Base-by-base conservation (phyloP, 2,329 filamentous ascomycete species). In the Aureobasidium sp. region DNA sequence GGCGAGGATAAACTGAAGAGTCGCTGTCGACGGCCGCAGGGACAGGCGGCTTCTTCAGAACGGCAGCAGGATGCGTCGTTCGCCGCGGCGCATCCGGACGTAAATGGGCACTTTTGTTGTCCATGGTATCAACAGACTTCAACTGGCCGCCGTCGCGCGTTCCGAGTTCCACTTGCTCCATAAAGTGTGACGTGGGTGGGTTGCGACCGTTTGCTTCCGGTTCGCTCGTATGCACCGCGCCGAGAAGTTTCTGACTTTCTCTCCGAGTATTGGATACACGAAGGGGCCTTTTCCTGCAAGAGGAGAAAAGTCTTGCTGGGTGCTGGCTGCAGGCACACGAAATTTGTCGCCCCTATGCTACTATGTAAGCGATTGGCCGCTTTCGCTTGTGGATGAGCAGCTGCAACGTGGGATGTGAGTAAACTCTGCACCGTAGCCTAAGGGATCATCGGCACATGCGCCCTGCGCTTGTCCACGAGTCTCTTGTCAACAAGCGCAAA, bases 141-240 rank as follows among this genome's bases (percentile, higher is more conserved):
- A 34, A 32, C 23, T 37, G 29, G 13, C 34, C 27, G 55, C 55
- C 36, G 55, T 32, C 27, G 41, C n/a, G 29, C 27, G 37, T 29
- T 37, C 26, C 55, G 55, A 58, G 23, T 44, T 57, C 53, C 53
- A 57, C 53, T 46, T n/a, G 37, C 15, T 55, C 52, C 52, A 55
- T 55, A n/a, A 39, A 20, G 26, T 29, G 39, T 57, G 53, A 57
- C 53, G 53, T 57, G 53, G 39, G 53, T 57, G 39, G 46, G 53
- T 46, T 15, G 26, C 53, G 53, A 44, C 53, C 39, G 53, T 44
- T 46, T 44, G 53, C 29, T 46, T 23, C 41, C 51, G 51, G 37
- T 42, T 57, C 34, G 29, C 53, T 46, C 27, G 53, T 34, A 36
- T 26, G 39, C 39, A 36, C 41, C 41, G n/a, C 36, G 15, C 53